A percentile compares a stretch with the other conserved stretches of the same genome.
phyloP scores from a whole-genome alignment of 768 basidiomycete genomes.

The Coprinopsis cinerea region DNA sequence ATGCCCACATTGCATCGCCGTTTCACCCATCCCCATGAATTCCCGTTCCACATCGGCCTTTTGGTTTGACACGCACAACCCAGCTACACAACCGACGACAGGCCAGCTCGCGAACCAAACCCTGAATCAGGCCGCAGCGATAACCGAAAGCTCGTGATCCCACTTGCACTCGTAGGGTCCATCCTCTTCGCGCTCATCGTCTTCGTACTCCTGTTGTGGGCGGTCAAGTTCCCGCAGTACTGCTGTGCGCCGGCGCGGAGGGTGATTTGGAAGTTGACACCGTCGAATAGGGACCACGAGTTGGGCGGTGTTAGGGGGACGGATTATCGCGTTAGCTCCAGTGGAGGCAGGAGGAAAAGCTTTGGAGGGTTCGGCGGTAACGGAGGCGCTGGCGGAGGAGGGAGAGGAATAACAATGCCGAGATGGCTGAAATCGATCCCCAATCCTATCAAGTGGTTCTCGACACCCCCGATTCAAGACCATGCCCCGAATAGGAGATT shows the following conservation, averaged over 20 bases:
- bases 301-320: background rate
- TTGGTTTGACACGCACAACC: background rate
- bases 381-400: too few relatives aligned
- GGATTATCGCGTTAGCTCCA: background rate
- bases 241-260: conserved; percentile 1
- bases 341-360: background rate
- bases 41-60: background rate
- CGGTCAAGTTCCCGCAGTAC: conserved; percentile 1
- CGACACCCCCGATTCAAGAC: too few relatives aligned
- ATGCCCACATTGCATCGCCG: background rate
- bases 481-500: background rate
- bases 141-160: background rate
- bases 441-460: too few relatives aligned
- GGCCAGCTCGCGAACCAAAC: background rate
- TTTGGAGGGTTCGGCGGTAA: too few relatives aligned
- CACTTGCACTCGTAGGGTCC: background rate
- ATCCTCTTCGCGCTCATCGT: background rate
- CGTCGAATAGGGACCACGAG: background rate
- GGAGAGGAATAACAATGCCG: too few relatives aligned
- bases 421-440: too few relatives aligned
- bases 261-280: background rate
- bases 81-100: conserved; percentile 3
- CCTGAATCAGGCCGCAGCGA: too few relatives aligned
- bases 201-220: background rate
- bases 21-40: background rate